Evolutionary conservation across 2,329 filamentous ascomycete species (phyloP).

Genomic region (Zarea fungicola): DNA sequence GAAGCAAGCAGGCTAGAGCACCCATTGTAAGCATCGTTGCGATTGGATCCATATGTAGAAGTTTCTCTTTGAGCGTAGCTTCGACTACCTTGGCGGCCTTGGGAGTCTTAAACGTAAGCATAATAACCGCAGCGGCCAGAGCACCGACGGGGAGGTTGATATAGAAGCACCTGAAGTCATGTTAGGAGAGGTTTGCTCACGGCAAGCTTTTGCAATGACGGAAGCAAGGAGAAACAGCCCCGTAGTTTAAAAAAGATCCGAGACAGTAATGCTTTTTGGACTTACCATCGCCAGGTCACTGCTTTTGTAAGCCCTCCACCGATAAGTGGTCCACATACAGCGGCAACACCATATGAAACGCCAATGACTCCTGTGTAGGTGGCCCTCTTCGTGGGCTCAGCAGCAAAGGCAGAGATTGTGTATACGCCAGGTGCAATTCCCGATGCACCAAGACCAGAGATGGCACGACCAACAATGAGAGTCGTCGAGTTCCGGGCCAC

Average conservation of each 20-base stretch:
- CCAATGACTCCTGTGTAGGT: constrained; percentile 23
- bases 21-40: constrained; percentile 23
- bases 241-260: no score
- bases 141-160: constrained; percentile 25
- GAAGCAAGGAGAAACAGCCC: constrained; percentile 5
- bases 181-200: background rate
- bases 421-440: constrained; percentile 35
- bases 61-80: constrained; percentile 30
- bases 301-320: constrained; percentile 23
- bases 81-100: constrained; percentile 24
- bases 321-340: constrained; percentile 23
- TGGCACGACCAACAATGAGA: constrained; percentile 29
- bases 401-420: constrained; percentile 37
- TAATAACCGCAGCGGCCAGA: constrained; percentile 16
- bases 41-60: constrained; percentile 32
- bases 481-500: constrained; percentile 9
- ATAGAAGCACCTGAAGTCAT: constrained; percentile 16
- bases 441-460: constrained; percentile 42
- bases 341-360: constrained; percentile 22
- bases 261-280: no score
- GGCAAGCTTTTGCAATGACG: background rate
- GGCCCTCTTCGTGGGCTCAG: constrained; percentile 19
- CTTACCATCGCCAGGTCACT: constrained; percentile 22
- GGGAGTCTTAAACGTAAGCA: constrained; percentile 29
- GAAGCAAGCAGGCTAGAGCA: constrained; percentile 37